A percentile compares a stretch with the other conserved stretches of the same genome.
Conservation (phyloP, 768 basidiomycete genomes). For the Tricholoma hemisulphureum region DNA sequence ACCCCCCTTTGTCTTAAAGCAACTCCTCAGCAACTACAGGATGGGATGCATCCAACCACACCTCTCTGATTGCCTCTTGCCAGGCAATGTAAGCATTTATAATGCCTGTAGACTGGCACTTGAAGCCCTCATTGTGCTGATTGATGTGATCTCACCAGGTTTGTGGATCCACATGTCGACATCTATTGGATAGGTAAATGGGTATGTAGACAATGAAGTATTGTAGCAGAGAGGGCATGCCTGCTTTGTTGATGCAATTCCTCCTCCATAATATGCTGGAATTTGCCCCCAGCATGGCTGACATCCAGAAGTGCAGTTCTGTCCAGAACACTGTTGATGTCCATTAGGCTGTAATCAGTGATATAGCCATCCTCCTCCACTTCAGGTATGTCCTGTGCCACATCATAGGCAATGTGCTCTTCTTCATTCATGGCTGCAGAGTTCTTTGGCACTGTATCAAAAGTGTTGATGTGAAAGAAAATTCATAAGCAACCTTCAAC, state of each 20-base stretch:
- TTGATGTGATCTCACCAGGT: not conserved
- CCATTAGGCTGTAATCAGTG: not conserved
- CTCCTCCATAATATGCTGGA: constrained; percentile 5
- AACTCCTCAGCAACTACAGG: too few relatives aligned
- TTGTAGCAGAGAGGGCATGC: not conserved
- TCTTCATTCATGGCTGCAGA: not conserved
- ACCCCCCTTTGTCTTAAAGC: too few relatives aligned
- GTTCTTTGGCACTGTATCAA: not conserved
- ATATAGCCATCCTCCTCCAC: not conserved
- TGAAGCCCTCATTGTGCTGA: not conserved
- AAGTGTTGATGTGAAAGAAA: not conserved
- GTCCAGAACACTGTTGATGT: not conserved
- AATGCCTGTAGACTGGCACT: constrained; percentile 4
- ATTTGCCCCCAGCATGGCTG: constrained; percentile 6
- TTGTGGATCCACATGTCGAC: not conserved
- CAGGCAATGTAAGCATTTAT: constrained; percentile 12
- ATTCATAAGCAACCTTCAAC: not conserved
- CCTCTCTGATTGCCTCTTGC: constrained; percentile 1
- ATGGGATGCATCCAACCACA: not conserved
- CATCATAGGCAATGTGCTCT: not conserved
- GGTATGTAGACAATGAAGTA: not conserved
- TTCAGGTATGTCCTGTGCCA: not conserved
- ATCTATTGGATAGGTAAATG: too few relatives aligned
- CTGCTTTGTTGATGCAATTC: not conserved
- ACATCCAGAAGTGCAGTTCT: not conserved